Base-by-base conservation (phyloP, 768 basidiomycete genomes). In the Pleurotus cornucopiae region DNA sequence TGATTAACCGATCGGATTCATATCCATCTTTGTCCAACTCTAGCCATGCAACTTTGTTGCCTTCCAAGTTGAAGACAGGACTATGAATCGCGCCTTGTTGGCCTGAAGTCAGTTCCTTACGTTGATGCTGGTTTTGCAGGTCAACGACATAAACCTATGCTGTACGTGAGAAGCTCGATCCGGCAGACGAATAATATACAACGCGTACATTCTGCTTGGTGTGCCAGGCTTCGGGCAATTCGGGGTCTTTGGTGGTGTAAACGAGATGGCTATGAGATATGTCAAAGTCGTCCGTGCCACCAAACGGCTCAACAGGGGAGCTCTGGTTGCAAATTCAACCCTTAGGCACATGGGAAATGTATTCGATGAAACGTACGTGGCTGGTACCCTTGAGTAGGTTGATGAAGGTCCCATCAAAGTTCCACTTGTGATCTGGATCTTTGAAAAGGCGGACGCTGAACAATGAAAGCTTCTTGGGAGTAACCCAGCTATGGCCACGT, bases 1-100 rank as follows among this genome's bases (percentile, higher is more conserved):
- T 34, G 53, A 6, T 55, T 66, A 43, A 84, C 85, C 88, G 82
- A 70, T 96, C 95, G 51, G 88, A 79, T 70, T 98, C 95, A 62
- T 94, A 88, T 1, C 95, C 94, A 62, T 98, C 93, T 65, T 88
- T 68, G 51, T 86, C 84, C 59, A 94, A 80, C 68, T 98, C 90
- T 39, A 91, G 71, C 95, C 95, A 98, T 1, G 89, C 93, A 1
- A 83, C 84, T 68, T 88, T 88, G 48, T 78, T 78, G 0, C 88
- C 90, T 46, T 82, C 71, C 2, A 71, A 70, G 57, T 76, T 89
- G 67, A 96, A 83, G 5, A 82, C 79, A 0, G 92, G 88, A n/a
- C 72, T 77, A 61, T 82, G 84, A 6, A 84, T 87, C 14, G 94
- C 94, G 18, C 40, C 95, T 69, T 94, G 92, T 45, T 79, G 78